Conservation (phyloP, 2,329 filamentous ascomycete species). For the Nemania diffusa region DNA sequence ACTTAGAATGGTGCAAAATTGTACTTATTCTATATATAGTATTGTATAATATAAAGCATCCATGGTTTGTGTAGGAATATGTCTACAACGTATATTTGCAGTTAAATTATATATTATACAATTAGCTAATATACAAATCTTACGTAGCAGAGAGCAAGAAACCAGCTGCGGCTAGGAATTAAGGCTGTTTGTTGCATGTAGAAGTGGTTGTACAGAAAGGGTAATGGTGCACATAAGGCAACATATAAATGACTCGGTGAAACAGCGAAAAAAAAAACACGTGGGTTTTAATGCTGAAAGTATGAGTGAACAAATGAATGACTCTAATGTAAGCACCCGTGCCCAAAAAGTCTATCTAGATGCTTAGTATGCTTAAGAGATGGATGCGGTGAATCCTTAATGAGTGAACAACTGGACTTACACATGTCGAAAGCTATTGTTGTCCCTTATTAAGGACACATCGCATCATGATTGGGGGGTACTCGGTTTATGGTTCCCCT, state of each 20-base stretch:
- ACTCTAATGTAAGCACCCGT: background rate
- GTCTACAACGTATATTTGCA: background rate
- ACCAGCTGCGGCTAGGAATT: no score
- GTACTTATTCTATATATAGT: background rate
- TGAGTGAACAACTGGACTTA: background rate
- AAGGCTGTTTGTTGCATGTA: no score
- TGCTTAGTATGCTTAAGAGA: background rate
- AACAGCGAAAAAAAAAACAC: slow-evolving; percentile 20
- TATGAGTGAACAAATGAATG: background rate
- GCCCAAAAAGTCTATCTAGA: background rate
- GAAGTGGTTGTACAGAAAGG: background rate
- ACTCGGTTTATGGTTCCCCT: background rate
- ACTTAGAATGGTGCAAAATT: no score
- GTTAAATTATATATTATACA: background rate
- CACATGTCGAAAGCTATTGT: slow-evolving; percentile 18
- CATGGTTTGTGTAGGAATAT: no score
- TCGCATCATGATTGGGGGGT: background rate
- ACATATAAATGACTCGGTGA: slow-evolving; percentile 6
- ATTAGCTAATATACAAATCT: background rate
- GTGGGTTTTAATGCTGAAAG: slow-evolving; percentile 13
- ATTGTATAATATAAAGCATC: no score
- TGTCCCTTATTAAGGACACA: background rate
- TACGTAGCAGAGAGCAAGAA: no score
- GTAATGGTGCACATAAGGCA: background rate
- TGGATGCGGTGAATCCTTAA: slow-evolving; percentile 4